Base-by-base conservation (phyloP, 352 stramenopile genomes). In the Halophytophthora polymorphica region DNA sequence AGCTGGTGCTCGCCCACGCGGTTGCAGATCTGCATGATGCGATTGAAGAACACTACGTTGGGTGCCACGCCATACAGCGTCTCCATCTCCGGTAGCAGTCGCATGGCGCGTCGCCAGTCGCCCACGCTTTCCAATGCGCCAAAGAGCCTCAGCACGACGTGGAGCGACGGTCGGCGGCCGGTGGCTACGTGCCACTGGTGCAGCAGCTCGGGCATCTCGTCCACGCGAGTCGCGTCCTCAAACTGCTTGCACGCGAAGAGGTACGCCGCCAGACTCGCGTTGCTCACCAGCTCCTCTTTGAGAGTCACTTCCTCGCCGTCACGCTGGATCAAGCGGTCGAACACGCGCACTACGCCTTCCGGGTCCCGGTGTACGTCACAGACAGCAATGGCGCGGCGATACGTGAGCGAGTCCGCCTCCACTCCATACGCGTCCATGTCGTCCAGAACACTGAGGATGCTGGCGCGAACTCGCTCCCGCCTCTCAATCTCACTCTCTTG, bases 21-120 rank as follows among this genome's bases (percentile, higher is more conserved):
- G 38, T 92, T 92, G 65, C 78, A 92, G 44, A 76, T 80, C 40
- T 73, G 56, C 78, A 92, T 88, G 5, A 77, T 71, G 11, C 54
- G 53, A 38, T 74, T 70, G 39, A 88, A 80, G 23, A 88, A 66
- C 15, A 49, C 39, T 15, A 79, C 73, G 18, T 55, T 78, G 3
- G 78, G 78, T 8, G 33, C 15, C 23, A 73, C 42, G n/a, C 77
- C 76, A 46, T 67, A 88, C n/a, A 46, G 22, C 1, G 49, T 25
- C 6, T 69, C 49, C 33, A 81, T 69, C 29, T 77, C 58, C 19
- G 78, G 76, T 15, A 89, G 41, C 18, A 88, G 50, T 8, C 60
- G 49, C 11, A 89, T 50, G 25, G 76, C 69, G 23, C 63, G 56
- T 2, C 61, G 69, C 81, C 76, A 89, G 41, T 77, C 55, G 0